A percentile compares a stretch with the other conserved stretches of the same genome.
Conservation (phyloP, 2,329 filamentous ascomycete genomes). For the Nannizzia gypsea region DNA sequence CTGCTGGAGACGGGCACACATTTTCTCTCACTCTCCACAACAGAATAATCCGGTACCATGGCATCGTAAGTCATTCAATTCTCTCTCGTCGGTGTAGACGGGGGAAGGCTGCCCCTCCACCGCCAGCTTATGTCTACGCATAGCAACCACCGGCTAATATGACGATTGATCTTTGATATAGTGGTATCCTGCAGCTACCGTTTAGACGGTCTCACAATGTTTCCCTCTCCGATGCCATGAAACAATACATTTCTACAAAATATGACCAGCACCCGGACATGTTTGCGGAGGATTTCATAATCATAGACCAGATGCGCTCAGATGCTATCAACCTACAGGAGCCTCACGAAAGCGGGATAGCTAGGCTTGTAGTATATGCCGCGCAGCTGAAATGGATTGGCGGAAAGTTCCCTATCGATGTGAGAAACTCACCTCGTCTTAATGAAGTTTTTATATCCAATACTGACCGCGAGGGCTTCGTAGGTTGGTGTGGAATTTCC, state of each 20-base stretch:
- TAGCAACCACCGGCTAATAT: background rate
- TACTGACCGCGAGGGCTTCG: conserved; percentile 6
- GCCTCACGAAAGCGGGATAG: conserved; percentile 73
- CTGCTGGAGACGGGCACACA: background rate
- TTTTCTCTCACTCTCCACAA: background rate
- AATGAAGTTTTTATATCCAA: background rate
- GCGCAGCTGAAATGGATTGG: conserved; percentile 87
- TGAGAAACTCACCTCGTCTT: conserved; percentile 32
- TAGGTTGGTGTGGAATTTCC: conserved; percentile 89
- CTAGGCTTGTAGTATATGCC: conserved; percentile 80
- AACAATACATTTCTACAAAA: conserved; percentile 91
- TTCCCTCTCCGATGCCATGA: conserved; percentile 69
- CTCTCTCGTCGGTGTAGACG: background rate
- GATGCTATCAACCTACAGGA: conserved; percentile 86
- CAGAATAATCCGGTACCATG: background rate
- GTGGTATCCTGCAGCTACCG: conserved; percentile 57
- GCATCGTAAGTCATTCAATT: background rate
- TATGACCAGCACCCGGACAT: conserved; percentile 98
- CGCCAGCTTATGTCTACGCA: background rate
- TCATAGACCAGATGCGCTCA: conserved; percentile 68
- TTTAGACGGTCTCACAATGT: conserved; percentile 77
- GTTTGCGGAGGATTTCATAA: conserved; percentile 79
- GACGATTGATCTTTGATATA: conserved; percentile 12
- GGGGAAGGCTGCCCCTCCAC: background rate
- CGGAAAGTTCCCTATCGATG: conserved; percentile 92